phyloP scores from a whole-genome alignment of 2,329 filamentous ascomycete species.

The Neofusicoccum umdonicola region DNA sequence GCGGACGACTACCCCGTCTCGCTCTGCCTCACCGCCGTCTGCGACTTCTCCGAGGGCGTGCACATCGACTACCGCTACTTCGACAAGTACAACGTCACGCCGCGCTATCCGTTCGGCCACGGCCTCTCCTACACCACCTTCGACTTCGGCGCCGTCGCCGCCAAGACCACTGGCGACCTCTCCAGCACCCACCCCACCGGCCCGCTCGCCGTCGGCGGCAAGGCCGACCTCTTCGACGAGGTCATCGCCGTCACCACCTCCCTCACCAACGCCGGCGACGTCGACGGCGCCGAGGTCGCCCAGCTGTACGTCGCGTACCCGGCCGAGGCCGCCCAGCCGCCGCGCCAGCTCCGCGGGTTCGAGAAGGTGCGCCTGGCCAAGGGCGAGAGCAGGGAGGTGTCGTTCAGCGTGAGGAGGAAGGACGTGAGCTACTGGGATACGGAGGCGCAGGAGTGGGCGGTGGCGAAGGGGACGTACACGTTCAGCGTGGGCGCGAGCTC shows the following conservation, averaged over 20 bases:
- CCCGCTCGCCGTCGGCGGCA: constrained; percentile 7
- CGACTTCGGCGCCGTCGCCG: constrained; percentile 22
- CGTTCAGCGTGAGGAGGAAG: constrained; percentile 17
- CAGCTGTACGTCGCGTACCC: constrained; percentile 22
- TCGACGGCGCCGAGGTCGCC: constrained; percentile 20
- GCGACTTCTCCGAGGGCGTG: constrained; percentile 39
- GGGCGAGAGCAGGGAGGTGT: constrained; percentile 15
- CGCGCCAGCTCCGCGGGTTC: constrained; percentile 20
- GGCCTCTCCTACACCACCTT: constrained; percentile 18
- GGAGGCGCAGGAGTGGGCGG: constrained; percentile 19
- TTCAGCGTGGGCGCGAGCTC: constrained; percentile 16
- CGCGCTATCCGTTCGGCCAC: constrained; percentile 24
- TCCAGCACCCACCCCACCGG: constrained; percentile 20
- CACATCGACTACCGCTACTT: constrained; percentile 48
- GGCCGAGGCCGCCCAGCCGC: constrained; percentile 15
- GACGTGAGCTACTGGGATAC: constrained; percentile 22
- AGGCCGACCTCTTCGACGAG: constrained; percentile 4
- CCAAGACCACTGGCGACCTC: constrained; percentile 22
- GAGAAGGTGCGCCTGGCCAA: constrained; percentile 18
- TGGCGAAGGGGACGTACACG: constrained; percentile 10
- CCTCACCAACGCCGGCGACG: constrained; percentile 21
- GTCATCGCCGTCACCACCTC: constrained; percentile 13
- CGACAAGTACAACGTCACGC: constrained; percentile 39
- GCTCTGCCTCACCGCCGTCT: constrained; percentile 4
- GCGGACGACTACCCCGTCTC: constrained; percentile 60